Conservation (phyloP, 176 grass and related monocot species). For the Oryza brachyantha region DNA sequence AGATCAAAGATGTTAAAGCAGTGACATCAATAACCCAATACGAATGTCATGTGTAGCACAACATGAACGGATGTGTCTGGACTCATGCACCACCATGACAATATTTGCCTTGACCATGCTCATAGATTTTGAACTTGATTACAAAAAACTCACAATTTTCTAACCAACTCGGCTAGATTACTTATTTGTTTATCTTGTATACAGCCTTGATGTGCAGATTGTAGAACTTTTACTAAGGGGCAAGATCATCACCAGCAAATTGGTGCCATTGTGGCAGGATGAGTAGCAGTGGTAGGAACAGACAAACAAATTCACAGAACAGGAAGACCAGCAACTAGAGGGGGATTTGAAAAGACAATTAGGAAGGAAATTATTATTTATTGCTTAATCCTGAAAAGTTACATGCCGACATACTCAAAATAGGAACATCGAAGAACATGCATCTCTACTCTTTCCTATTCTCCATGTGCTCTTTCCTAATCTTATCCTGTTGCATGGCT, state of each 20-base stretch:
- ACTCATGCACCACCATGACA: background rate
- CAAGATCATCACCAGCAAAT: background rate
- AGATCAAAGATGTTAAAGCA: background rate
- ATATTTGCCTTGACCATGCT: background rate
- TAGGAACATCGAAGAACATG: background rate
- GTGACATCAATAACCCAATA: background rate
- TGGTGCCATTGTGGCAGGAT: background rate
- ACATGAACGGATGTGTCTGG: background rate
- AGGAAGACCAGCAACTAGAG: background rate
- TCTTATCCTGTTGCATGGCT: background rate
- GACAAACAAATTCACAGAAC: background rate
- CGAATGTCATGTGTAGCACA: background rate
- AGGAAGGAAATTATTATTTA: background rate
- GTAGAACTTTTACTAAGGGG: background rate
- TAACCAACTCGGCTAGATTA: background rate
- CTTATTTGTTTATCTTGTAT: background rate
- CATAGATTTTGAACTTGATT: background rate
- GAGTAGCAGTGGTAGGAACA: background rate
- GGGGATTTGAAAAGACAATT: background rate
- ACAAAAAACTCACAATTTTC: background rate
- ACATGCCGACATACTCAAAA: background rate
- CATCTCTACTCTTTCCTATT: background rate
- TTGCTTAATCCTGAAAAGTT: background rate
- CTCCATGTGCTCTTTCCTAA: background rate
- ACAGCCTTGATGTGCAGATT: background rate